Percentiles rank a stretch among this genome's conserved stretches.
These are phyloP conservation scores for Naematelia aurantialba DNA, from an alignment of 768 basidiomycete species.

Conservation along the genomic window DNA sequence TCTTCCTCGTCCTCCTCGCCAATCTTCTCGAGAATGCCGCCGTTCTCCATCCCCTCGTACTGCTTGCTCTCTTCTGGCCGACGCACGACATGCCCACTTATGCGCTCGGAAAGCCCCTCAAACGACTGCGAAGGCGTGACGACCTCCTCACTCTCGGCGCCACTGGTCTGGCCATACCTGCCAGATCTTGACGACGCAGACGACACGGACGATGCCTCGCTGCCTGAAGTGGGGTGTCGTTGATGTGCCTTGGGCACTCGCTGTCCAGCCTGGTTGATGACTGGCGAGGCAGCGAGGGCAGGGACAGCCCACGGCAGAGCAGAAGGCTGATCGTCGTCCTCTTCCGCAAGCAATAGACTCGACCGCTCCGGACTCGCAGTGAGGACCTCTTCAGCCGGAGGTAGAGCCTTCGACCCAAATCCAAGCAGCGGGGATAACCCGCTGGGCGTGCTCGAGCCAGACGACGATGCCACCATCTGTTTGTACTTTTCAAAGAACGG, in stretches of 20 bases:
- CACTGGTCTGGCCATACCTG: conserved; percentile 17
- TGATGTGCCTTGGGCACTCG: conserved; percentile 9
- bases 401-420: conserved; percentile 2
- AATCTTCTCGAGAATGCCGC: conserved; percentile 33
- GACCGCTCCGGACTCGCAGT: conserved; percentile 25
- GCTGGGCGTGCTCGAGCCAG: conserved; percentile 10
- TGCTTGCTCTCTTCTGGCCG: background rate
- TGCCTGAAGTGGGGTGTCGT: conserved; percentile 20
- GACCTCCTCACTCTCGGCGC: conserved; percentile 38
- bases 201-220: conserved; percentile 24
- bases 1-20: conserved; percentile 38
- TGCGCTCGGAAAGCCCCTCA: conserved; percentile 37
- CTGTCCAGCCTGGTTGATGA: conserved; percentile 7
- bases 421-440: conserved; percentile 8
- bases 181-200: conserved; percentile 23
- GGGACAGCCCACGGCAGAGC: conserved; percentile 44
- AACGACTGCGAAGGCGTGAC: conserved; percentile 39
- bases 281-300: conserved; percentile 20
- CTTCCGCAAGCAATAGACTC: conserved; percentile 18
- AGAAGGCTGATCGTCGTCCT: conserved; percentile 29
- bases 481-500: conserved; percentile 43
- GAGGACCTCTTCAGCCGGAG: background rate
- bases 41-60: conserved; percentile 4
- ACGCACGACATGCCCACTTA: background rate
- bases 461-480: conserved; percentile 21